phyloP scores from a whole-genome alignment of 139 green algal genomes.

The Pseudopediastrum boryanum region DNA sequence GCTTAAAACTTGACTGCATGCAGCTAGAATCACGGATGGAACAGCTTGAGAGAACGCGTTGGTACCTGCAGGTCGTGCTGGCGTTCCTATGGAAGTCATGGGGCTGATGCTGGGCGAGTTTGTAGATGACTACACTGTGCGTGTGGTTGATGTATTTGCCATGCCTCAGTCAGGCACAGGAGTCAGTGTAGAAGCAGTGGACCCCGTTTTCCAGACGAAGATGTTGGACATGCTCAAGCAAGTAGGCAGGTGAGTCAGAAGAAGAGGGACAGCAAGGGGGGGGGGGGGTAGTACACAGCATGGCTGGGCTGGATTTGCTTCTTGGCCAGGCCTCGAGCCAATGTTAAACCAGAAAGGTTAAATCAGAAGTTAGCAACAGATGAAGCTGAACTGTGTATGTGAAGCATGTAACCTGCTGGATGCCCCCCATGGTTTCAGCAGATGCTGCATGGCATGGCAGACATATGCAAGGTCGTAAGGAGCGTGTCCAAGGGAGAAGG shows the following conservation, averaged over 20 bases:
- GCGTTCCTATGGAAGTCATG: constrained; percentile 99
- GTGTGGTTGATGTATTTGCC: constrained; percentile 98
- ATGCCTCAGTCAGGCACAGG: constrained; percentile 99
- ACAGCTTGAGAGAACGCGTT: background rate
- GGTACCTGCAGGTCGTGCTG: constrained; percentile 80
- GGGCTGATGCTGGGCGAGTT: constrained; percentile 99
- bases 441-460: too few species aligned
- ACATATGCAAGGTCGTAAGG: too few species aligned
- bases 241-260: constrained; percentile 73
- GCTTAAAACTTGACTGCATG: background rate
- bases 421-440: too few species aligned
- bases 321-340: background rate
- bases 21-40: background rate
- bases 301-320: background rate
- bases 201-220: constrained; percentile 99
- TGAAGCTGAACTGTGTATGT: too few species aligned
- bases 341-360: too few species aligned
- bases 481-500: too few species aligned
- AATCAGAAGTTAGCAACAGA: too few species aligned
- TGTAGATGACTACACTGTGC: constrained; percentile 99
- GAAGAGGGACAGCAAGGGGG: background rate
- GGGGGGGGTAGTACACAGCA: background rate
- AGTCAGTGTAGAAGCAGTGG: constrained; percentile 97
- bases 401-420: too few species aligned
- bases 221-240: constrained; percentile 99